Percentiles rank a stretch among this genome's conserved stretches.
These are phyloP conservation scores for Prunus kanzakura DNA, from an alignment of 306 rosid species.

Conservation along the genomic window DNA sequence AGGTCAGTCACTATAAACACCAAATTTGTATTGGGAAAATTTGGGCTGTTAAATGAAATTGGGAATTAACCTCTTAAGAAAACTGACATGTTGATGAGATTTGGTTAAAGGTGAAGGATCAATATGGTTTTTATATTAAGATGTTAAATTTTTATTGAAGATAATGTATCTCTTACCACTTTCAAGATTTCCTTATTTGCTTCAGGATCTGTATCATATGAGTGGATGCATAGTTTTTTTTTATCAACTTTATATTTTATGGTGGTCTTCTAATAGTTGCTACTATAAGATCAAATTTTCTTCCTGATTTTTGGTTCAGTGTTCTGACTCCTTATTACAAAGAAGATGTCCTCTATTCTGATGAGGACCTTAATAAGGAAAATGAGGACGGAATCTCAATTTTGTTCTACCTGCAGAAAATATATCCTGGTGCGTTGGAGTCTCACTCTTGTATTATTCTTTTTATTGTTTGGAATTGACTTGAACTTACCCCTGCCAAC, in stretches of 20 bases:
- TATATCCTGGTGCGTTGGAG: slow-evolving; percentile 80
- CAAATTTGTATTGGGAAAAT: neutral
- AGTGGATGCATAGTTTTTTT: neutral
- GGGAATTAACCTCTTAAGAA: neutral
- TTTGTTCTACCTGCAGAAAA: slow-evolving; percentile 83
- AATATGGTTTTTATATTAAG: slow-evolving; percentile 3
- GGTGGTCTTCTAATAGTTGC: neutral
- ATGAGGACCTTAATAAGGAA: slow-evolving; percentile 56
- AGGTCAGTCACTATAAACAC: slow-evolving; percentile 51
- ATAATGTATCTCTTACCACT: neutral
- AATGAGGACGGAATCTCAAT: slow-evolving; percentile 95
- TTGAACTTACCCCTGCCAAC: slow-evolving; percentile 17
- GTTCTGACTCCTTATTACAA: slow-evolving; percentile 95
- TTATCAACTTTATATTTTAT: neutral
- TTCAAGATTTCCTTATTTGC: neutral
- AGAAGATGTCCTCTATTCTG: slow-evolving; percentile 82
- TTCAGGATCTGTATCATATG: neutral
- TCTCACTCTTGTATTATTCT: slow-evolving; percentile 16
- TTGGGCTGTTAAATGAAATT: neutral
- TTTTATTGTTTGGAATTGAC: neutral
- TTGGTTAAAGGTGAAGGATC: neutral
- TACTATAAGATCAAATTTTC: slow-evolving; percentile 18
- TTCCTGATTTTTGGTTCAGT: slow-evolving; percentile 45
- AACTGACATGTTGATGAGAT: neutral
- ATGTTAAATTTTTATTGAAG: neutral